Base-by-base conservation (phyloP, 139 green algal genomes). In the Closterium sp. region DNA sequence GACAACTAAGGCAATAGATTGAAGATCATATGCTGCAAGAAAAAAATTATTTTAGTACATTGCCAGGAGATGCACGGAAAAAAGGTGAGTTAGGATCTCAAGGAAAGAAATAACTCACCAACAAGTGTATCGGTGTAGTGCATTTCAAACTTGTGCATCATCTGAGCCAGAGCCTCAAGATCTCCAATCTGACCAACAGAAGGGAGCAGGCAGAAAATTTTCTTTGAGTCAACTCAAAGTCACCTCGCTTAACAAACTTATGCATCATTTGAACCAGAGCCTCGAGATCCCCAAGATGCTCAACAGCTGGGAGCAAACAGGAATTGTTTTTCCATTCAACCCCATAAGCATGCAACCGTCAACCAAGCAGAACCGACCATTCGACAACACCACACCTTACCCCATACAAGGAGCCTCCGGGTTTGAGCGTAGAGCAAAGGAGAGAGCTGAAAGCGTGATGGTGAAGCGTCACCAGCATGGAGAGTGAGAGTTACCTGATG, bases 81-180 rank as follows among this genome's bases (percentile, higher is more conserved):
- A 70, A 2, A 17, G 45, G 9, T 70, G 32, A 70, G 5, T 70
- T 1, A 13, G 10, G 45, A 22, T 13, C 45, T 70, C 10, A 1
- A 2, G 5, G 45, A 70, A 73, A 73, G 5, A 73, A 73, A 73
- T 10, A 45, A 45, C 42, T 86, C 45, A 92, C 90, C 92, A 24
- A 94, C 29, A 9, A 94, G 85, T 11, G 34, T 42, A 89, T 94
- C 92, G 24, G 92, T 32, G 88, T 94, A 94, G 29, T 89, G 73
- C 38, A 29, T 86, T 84, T 94, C 92, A 89, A 94, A 94, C 88
- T 94, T 94, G 92, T 94, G 92, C 31, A 89, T 94, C 38, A 92
- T 70, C 4, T 42, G 22, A 28, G 88, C 92, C 84, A 94, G 88
- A 27, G 50, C 42, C 89, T 30, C 84, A 2, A 94, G 92, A 31